phyloP scores from a whole-genome alignment of 495 filamentous ascomycete species.

The Penicillium simplicissimum region DNA sequence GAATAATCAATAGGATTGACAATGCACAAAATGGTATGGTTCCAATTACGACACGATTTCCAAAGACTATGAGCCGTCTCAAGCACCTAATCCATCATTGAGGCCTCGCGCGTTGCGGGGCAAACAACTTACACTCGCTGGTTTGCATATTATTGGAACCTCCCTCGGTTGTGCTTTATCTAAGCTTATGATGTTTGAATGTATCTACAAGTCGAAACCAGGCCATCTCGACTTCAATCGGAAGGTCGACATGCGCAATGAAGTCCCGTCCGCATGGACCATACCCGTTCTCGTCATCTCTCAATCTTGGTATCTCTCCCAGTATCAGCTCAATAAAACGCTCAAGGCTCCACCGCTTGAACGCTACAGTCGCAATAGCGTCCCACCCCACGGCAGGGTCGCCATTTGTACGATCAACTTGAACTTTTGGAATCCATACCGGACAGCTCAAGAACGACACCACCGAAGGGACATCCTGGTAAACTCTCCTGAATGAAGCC shows the following conservation, averaged over 20 bases:
- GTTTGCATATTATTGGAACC: no score
- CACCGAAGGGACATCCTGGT: conserved; percentile 9
- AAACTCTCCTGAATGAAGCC: conserved; percentile 37
- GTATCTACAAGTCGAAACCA: conserved; percentile 17
- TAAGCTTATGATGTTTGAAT: not conserved
- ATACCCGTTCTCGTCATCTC: conserved; percentile 39
- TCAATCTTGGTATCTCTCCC: conserved; percentile 37
- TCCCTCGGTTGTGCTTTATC: not conserved
- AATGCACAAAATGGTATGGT: no score
- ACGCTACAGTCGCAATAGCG: not conserved
- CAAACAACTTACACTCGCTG: no score
- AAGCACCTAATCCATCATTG: no score
- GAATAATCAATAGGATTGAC: no score
- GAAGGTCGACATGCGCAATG: conserved; percentile 40
- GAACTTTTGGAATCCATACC: conserved; percentile 29
- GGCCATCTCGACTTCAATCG: conserved; percentile 28
- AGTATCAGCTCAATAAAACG: conserved; percentile 34
- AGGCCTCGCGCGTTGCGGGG: no score
- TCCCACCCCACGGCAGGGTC: not conserved
- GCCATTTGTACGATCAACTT: conserved; percentile 2
- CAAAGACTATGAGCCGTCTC: no score
- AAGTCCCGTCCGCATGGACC: conserved; percentile 38
- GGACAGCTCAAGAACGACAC: conserved; percentile 36
- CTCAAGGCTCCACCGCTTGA: conserved; percentile 25
- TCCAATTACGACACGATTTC: no score